Conservation (phyloP, 2,329 filamentous ascomycete genomes). For the Aspergillus sp. region DNA sequence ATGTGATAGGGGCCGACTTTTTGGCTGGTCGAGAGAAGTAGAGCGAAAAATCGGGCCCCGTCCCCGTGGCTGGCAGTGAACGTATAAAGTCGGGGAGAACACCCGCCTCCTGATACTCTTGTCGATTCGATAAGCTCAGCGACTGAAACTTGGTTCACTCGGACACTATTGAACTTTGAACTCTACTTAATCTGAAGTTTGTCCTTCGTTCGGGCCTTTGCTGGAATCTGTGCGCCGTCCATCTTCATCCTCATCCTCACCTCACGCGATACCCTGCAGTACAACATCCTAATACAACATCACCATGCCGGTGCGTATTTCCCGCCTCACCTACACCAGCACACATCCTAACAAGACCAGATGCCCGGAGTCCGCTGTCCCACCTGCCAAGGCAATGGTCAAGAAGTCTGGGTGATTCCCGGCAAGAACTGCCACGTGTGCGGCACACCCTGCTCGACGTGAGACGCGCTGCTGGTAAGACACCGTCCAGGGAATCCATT, state of each 20-base stretch:
- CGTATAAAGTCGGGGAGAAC: constrained; percentile 17
- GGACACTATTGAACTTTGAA: constrained; percentile 6
- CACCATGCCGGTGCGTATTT: constrained; percentile 11
- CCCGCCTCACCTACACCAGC: background rate
- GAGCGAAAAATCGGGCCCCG: background rate
- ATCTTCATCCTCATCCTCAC: background rate
- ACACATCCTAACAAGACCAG: constrained; percentile 19
- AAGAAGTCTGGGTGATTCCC: constrained; percentile 46
- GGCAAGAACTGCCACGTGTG: constrained; percentile 46
- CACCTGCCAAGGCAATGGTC: constrained; percentile 32
- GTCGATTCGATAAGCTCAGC: constrained; percentile 12
- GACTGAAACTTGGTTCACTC: constrained; percentile 5
- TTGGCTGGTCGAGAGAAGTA: background rate
- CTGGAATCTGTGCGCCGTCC: background rate
- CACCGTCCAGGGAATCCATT: background rate
- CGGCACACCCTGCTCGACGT: constrained; percentile 30
- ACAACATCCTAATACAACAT: background rate
- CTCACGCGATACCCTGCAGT: background rate
- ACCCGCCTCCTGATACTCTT: background rate
- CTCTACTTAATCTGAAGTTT: background rate
- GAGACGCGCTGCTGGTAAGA: background rate
- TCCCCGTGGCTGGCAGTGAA: background rate
- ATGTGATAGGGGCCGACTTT: constrained; percentile 9
- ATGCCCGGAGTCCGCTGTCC: constrained; percentile 47
- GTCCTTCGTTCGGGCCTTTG: background rate